Base-by-base conservation (phyloP, 805 yeast species). In the Monosporozyma unispora region DNA sequence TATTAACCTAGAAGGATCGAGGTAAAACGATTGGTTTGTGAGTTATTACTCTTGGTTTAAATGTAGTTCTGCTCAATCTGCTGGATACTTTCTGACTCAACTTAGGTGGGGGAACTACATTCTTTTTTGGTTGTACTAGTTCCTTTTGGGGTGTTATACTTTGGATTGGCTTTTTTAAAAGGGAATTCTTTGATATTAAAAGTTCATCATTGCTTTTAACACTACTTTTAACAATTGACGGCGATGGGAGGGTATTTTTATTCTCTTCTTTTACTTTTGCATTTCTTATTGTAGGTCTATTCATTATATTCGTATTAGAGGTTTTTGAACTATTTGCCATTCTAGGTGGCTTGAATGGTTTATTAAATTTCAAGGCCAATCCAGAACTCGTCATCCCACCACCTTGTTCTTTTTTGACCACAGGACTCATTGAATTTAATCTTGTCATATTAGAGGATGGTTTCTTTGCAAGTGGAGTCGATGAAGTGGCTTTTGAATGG, bases 311-410 rank as follows among this genome's bases (percentile, higher is more conserved):
- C n/a, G n/a, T n/a, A n/a, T n/a, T n/a, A n/a, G n/a, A n/a, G n/a
- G n/a, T n/a, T n/a, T n/a, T n/a, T 35, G 44, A 28, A 18, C 25
- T 27, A 14, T 31, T n/a, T 25, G 16, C n/a, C 46, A 46, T 50
- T 49, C 58, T 50, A 2, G 68, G 68, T 22, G 60, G 57, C 44
- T 55, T 62, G 44, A 64, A 64, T 12, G 67, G 69, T 48, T 47
- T 55, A 45, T 62, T 62, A 47, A 61, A 54, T 40, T 55, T 58
- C 10, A 64, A 48, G 5, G 64, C 64, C 19, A 64, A 43, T n/a
- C 50, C 47, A 14, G 50, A 25, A 8, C 23, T 33, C 12, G 39
- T 40, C 11, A 23, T 16, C 11, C 41, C 46, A 27, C 37, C 42
- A n/a, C 11, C 9, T 12, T 31, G 28, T 10, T 38, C 27, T 6